These are phyloP conservation scores for Trypanosoma congolense DNA, from an alignment of 208 protist species.

Conservation along the genomic window DNA sequence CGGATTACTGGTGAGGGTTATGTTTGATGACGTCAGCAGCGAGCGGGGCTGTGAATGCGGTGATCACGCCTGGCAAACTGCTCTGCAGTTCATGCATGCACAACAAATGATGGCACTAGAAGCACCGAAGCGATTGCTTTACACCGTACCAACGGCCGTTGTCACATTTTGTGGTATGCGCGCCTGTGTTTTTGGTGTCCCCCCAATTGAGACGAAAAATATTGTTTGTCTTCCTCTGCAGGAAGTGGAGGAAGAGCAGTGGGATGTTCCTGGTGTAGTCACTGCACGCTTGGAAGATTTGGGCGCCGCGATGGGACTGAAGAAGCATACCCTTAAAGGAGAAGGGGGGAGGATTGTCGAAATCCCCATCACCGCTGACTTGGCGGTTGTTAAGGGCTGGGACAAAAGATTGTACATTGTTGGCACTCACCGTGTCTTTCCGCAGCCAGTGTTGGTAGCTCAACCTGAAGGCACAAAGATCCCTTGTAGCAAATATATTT, in stretches of 20 bases:
- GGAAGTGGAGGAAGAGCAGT: not conserved
- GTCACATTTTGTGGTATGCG: conserved; percentile 56
- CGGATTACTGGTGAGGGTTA: conserved; percentile 45
- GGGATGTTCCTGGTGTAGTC: conserved; percentile 24
- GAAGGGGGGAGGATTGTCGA: conserved; percentile 6
- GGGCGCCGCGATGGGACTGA: conserved; percentile 28
- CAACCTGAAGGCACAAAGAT: not conserved
- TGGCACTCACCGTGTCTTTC: conserved; percentile 40
- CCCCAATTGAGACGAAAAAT: conserved; percentile 26
- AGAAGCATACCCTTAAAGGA: conserved; percentile 23
- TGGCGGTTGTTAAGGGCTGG: conserved; percentile 35
- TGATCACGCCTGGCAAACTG: conserved; percentile 30
- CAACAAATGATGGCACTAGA: conserved; percentile 36
- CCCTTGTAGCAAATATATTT: not conserved
- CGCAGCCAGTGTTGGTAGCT: conserved; percentile 27
- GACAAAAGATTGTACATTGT: conserved; percentile 75
- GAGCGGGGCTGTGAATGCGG: conserved; percentile 40
- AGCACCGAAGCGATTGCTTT: conserved; percentile 44
- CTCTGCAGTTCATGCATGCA: conserved; percentile 25
- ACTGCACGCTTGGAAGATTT: conserved; percentile 28
- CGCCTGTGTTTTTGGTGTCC: conserved; percentile 51
- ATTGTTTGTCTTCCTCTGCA: conserved; percentile 9
- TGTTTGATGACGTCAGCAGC: conserved; percentile 39
- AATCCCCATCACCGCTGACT: conserved; percentile 13
- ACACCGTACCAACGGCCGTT: conserved; percentile 39